These are phyloP conservation scores for Lactuca saligna DNA, from an alignment of 129 eudicot species.

Conservation along the genomic window DNA sequence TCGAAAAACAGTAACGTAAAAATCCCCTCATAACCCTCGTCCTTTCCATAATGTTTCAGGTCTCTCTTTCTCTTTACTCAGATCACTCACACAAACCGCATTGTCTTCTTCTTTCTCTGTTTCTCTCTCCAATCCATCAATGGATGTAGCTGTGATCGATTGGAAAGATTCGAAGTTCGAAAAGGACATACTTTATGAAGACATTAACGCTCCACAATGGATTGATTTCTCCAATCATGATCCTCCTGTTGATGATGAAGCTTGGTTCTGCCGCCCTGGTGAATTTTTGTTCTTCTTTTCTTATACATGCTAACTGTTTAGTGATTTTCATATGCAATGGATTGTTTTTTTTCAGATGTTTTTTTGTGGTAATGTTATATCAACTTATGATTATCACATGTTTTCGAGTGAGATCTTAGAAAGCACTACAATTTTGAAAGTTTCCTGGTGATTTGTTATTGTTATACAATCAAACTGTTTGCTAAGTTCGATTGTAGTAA, in stretches of 20 bases:
- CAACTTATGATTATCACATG: background rate
- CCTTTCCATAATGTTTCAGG: constrained; percentile 22
- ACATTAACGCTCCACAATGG: constrained; percentile 81
- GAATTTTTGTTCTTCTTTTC: constrained; percentile 4
- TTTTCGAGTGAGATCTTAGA: background rate
- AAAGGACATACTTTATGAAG: constrained; percentile 59
- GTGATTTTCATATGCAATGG: background rate
- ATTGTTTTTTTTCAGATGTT: background rate
- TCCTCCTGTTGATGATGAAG: constrained; percentile 54
- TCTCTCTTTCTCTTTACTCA: constrained; percentile 17
- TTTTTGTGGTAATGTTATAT: background rate
- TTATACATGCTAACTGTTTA: background rate
- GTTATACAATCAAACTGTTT: background rate
- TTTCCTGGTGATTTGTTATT: background rate
- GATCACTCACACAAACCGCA: background rate
- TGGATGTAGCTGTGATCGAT: constrained; percentile 76
- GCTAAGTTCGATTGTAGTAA: background rate
- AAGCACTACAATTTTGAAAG: background rate
- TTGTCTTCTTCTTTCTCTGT: constrained; percentile 4
- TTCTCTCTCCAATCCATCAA: constrained; percentile 17
- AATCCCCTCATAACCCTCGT: constrained; percentile 20
- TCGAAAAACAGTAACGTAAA: constrained; percentile 38
- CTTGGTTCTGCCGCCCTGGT: constrained; percentile 90
- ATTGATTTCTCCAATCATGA: constrained; percentile 52
- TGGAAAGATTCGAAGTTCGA: constrained; percentile 78